These are phyloP conservation scores for Eugenia klotzschiana DNA, from an alignment of 441 rosid species.

Conservation along the genomic window DNA sequence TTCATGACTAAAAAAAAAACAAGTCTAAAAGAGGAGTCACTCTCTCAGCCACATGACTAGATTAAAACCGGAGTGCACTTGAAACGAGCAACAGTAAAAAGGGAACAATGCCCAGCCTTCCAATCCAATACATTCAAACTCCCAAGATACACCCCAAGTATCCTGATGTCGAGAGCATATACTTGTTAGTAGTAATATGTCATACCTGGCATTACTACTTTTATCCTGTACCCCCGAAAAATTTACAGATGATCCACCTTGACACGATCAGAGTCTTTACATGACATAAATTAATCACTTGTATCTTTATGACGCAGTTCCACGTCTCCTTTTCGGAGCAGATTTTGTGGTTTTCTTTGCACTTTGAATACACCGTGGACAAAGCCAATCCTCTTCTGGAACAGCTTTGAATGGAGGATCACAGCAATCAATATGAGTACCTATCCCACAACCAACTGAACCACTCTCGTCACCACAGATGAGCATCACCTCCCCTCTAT, in stretches of 20 bases:
- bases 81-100: not conserved
- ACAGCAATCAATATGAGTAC: conserved; percentile 52
- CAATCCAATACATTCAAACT: not conserved
- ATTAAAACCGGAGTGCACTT: not conserved
- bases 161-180: not conserved
- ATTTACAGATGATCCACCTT: not conserved
- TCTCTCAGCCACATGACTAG: not conserved
- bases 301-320: not conserved
- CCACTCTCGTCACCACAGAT: conserved; percentile 51
- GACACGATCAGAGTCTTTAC: not conserved
- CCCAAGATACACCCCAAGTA: not conserved
- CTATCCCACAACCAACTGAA: conserved; percentile 45
- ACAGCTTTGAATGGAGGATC: conserved; percentile 44
- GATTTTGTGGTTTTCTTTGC: not conserved
- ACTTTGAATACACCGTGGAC: conserved; percentile 22
- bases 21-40: not conserved
- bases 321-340: conserved; percentile 12
- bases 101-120: not conserved
- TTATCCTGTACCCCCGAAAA: not conserved
- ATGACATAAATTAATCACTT: not conserved
- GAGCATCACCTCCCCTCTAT: conserved; percentile 59
- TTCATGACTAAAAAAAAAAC: not conserved
- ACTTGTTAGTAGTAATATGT: not conserved
- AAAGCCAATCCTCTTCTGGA: conserved; percentile 69
- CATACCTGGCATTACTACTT: not conserved